Evolutionary conservation across 225 moss, liverwort and hornwort species (phyloP).

Genomic region (Bryoerythrophyllum caledonicum): DNA sequence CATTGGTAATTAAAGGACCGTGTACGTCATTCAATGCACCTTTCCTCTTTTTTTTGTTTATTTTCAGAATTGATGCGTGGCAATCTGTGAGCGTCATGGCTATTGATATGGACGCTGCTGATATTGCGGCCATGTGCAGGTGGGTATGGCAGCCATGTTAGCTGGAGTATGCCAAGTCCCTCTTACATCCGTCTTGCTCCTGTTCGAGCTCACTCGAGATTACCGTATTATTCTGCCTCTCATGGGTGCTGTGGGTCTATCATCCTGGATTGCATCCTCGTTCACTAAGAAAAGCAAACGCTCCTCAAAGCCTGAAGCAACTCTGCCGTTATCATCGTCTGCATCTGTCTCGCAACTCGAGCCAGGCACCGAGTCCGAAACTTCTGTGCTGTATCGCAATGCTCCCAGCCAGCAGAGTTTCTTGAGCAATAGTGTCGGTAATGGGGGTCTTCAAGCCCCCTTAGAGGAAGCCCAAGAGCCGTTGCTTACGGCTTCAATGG

Average conservation of each 20-base stretch:
- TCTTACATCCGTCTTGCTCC: slow-evolving; percentile 81
- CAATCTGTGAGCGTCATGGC: not conserved
- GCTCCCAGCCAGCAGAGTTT: slow-evolving; percentile 14
- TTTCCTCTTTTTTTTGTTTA: not conserved
- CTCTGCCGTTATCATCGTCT: slow-evolving; percentile 16
- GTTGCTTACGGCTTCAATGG: slow-evolving; percentile 20
- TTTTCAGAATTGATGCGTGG: not conserved
- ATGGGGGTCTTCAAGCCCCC: slow-evolving; percentile 38
- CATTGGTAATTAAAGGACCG: slow-evolving; percentile 59
- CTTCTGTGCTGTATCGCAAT: slow-evolving; percentile 23
- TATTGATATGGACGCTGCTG: slow-evolving; percentile 7
- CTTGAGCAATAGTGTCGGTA: slow-evolving; percentile 32
- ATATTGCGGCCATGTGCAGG: slow-evolving; percentile 48
- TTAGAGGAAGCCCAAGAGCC: slow-evolving; percentile 20
- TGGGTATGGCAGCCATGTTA: slow-evolving; percentile 96
- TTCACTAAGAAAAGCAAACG: slow-evolving; percentile 54
- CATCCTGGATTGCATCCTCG: slow-evolving; percentile 92
- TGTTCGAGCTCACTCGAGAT: slow-evolving; percentile 94
- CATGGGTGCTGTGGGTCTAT: slow-evolving; percentile 94
- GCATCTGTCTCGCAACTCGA: slow-evolving; percentile 16
- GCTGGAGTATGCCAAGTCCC: slow-evolving; percentile 99
- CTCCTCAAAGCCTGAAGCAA: slow-evolving; percentile 42
- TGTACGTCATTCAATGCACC: no score
- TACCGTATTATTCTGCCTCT: slow-evolving; percentile 96
- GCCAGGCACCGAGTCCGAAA: slow-evolving; percentile 20